Evolutionary conservation across 163 green algal genomes (phyloP), one percentile per base, ranked within the genome.

Genomic region (Scenedesmus sp.): DNA sequence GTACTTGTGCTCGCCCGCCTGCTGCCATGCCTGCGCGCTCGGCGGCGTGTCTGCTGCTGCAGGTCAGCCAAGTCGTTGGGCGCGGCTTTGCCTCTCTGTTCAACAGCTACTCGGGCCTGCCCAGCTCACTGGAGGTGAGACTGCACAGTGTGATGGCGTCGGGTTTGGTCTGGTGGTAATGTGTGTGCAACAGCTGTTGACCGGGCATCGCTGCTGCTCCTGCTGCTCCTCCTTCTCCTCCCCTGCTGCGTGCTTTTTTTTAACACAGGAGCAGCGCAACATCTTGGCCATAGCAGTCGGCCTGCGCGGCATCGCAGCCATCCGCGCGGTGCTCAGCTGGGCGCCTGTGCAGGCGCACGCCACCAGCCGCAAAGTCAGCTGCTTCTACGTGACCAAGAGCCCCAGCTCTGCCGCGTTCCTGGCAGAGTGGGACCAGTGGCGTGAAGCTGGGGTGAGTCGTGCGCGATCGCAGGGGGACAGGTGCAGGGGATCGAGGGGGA

Each of bases 71-170:
- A 61, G 95, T 97, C 20, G 87, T 97, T 16, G 96, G 96, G 0
- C 92, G 93, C 0, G 96, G 96, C 93, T 98, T 97, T 89, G 93
- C 92, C 20, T 96, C 95, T 5, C 93, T 98, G 33, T 97, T 98
- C 87, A 95, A 94, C 85, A 93, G 87, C 40, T 94, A 94, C 44
- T 88, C 94, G 51, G 90, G 89, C 30, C 80, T 98, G 6, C 73
- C 91, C 40, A 94, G 93, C 35, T 93, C 93, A 0, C 85, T 98
- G 33, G 96, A 98, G 93, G 94, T 96, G 82, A 9, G 91, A 30
- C 65, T 20, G 65, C 65, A 35, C 22, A 30, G 24, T 88, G 83
- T n/a, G 56, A 33, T 53, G 46, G 9, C 46, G 46, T 10, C 10
- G 46, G 7, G 7, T 7, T 10, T 10, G 46, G 7, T 56, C 46